phyloP scores from a whole-genome alignment of 306 rosid species.

The Geum urbanum region DNA sequence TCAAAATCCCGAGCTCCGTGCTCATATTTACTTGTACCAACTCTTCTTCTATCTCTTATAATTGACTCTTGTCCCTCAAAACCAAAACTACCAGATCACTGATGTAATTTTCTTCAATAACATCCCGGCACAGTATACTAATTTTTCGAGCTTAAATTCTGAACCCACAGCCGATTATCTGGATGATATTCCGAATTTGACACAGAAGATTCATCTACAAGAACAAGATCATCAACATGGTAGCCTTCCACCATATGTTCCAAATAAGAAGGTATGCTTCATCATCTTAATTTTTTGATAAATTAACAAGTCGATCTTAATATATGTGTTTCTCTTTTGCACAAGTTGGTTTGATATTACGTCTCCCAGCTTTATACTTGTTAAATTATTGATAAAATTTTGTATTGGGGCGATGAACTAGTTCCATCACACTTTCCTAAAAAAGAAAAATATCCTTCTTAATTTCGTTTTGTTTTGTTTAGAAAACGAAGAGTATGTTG shows the following conservation, averaged over 20 bases:
- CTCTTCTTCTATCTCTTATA: background rate
- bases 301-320: too few species aligned
- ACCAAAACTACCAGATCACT: constrained; percentile 1
- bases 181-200: background rate
- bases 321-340: too few species aligned
- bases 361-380: background rate
- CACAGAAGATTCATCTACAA: background rate
- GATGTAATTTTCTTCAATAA: background rate
- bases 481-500: constrained; percentile 15
- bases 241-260: background rate
- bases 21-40: background rate
- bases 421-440: too few species aligned
- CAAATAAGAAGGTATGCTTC: background rate
- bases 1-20: background rate
- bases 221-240: background rate
- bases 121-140: background rate
- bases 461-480: background rate
- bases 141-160: background rate
- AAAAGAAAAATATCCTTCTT: too few species aligned
- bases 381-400: too few species aligned
- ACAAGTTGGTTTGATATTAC: too few species aligned
- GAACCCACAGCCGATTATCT: background rate
- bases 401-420: too few species aligned
- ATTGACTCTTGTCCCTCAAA: background rate
- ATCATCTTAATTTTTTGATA: background rate